Evolutionary conservation across 768 basidiomycete genomes (phyloP).

Genomic region (Kwoniella mangroviensis): DNA sequence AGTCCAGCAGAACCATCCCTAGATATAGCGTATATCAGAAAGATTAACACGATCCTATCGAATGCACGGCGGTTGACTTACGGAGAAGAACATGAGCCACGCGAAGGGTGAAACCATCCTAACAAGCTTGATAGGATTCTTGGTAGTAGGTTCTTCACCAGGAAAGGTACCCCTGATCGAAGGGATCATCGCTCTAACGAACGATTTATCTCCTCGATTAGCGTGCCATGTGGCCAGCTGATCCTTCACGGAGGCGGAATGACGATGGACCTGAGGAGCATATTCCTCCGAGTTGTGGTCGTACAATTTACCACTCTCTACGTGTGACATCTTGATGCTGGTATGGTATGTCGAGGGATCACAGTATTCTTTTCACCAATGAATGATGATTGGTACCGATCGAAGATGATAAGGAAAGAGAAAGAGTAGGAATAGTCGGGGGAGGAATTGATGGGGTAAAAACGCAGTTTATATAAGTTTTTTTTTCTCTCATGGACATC

Average conservation of each 20-base stretch:
- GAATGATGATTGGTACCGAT: background rate
- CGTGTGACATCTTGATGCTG: slow-evolving; percentile 2
- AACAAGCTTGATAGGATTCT: slow-evolving; percentile 53
- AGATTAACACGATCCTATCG: too few species aligned
- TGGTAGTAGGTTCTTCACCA: slow-evolving; percentile 33
- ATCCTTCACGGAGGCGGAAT: slow-evolving; percentile 29
- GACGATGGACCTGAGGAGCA: background rate
- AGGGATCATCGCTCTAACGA: slow-evolving; percentile 44
- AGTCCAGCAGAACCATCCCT: slow-evolving; percentile 82
- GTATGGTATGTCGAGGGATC: background rate
- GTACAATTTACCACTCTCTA: slow-evolving; percentile 9
- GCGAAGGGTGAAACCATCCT: slow-evolving; percentile 50
- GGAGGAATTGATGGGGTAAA: background rate
- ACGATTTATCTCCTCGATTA: slow-evolving; percentile 41
- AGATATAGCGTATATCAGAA: too few species aligned
- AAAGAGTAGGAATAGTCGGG: too few species aligned
- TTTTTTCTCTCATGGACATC: background rate
- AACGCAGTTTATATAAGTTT: background rate
- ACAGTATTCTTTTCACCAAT: background rate
- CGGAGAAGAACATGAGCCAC: slow-evolving; percentile 56
- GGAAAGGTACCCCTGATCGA: slow-evolving; percentile 8
- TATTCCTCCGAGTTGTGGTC: slow-evolving; percentile 16
- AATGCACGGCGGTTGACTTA: too few species aligned
- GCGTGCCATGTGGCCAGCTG: slow-evolving; percentile 51
- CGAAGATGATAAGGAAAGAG: background rate